phyloP scores from a whole-genome alignment of 495 filamentous ascomycete genomes.

The Trypethelium eluteriae region DNA sequence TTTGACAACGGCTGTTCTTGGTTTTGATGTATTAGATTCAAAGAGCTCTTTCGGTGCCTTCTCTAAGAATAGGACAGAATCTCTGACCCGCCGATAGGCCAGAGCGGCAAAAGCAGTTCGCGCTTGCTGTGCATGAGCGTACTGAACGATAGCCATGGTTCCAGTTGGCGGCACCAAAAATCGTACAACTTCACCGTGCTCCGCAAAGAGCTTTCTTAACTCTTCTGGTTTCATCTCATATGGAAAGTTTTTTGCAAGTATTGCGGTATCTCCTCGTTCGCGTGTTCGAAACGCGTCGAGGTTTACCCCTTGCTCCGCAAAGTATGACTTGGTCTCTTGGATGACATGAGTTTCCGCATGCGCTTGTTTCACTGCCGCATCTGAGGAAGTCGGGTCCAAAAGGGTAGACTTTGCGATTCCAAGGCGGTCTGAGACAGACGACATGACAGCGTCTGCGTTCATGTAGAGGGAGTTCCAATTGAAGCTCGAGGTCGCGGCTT shows the following conservation, averaged over 20 bases:
- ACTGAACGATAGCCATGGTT: slow-evolving; percentile 89
- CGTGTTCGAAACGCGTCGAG: slow-evolving; percentile 79
- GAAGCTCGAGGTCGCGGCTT: slow-evolving; percentile 68
- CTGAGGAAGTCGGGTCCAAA: slow-evolving; percentile 85
- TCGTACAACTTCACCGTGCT: slow-evolving; percentile 62
- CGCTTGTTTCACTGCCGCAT: slow-evolving; percentile 91
- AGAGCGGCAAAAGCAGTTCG: slow-evolving; percentile 72
- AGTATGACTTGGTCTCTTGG: slow-evolving; percentile 90
- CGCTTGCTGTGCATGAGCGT: slow-evolving; percentile 65
- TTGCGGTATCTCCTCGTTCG: slow-evolving; percentile 74
- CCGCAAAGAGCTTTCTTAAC: slow-evolving; percentile 57
- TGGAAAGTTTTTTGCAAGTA: slow-evolving; percentile 92
- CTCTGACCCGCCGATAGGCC: slow-evolving; percentile 83
- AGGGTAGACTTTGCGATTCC: slow-evolving; percentile 84
- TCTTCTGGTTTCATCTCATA: slow-evolving; percentile 67
- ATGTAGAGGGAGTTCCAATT: slow-evolving; percentile 98
- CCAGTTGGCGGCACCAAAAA: slow-evolving; percentile 88
- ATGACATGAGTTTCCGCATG: slow-evolving; percentile 94
- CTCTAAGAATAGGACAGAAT: slow-evolving; percentile 85
- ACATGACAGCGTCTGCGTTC: slow-evolving; percentile 95
- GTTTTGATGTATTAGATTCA: slow-evolving; percentile 24
- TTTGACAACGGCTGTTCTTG: slow-evolving; percentile 25
- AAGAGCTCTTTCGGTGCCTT: slow-evolving; percentile 86
- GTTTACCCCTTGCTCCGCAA: slow-evolving; percentile 77
- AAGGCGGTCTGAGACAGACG: slow-evolving; percentile 76